phyloP scores from a whole-genome alignment of 2,329 filamentous ascomycete genomes.

The Fusarium sp. region DNA sequence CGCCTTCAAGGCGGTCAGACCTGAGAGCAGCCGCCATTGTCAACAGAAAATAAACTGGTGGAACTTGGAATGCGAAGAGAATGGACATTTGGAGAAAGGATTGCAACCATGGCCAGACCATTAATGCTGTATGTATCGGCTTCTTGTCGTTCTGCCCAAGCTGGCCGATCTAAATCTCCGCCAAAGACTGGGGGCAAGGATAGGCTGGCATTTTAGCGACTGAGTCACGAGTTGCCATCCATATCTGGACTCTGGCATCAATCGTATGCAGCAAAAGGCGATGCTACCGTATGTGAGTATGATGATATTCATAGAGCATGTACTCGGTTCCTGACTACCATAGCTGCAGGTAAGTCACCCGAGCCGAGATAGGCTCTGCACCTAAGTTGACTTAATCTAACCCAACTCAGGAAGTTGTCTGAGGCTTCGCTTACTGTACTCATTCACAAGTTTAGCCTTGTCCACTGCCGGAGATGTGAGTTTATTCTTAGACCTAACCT shows the following conservation, averaged over 20 bases:
- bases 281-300: constrained; percentile 12
- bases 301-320: constrained; percentile 3
- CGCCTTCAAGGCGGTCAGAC: constrained; percentile 47
- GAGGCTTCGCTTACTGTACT: constrained; percentile 12
- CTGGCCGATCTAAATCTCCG: constrained; percentile 1
- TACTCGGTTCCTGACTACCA: constrained; percentile 37
- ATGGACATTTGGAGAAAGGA: neutral
- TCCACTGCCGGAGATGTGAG: constrained; percentile 15
- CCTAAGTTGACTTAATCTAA: constrained; percentile 1
- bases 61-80: neutral
- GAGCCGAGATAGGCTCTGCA: constrained; percentile 20
- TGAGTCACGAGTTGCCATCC: constrained; percentile 5
- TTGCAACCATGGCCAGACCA: neutral
- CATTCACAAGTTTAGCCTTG: neutral
- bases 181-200: constrained; percentile 1
- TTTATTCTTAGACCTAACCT: constrained; percentile 33
- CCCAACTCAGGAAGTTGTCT: constrained; percentile 15
- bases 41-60: constrained; percentile 22
- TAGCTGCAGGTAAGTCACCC: constrained; percentile 24
- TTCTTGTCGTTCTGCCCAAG: constrained; percentile 3
- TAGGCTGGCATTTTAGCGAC: constrained; percentile 12
- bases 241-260: neutral
- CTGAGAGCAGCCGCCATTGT: constrained; percentile 40
- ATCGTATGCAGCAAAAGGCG: constrained; percentile 6
- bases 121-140: neutral